Base-by-base conservation (phyloP, 1,284 basidiomycete genomes). In the Cystobasidium pallidum region DNA sequence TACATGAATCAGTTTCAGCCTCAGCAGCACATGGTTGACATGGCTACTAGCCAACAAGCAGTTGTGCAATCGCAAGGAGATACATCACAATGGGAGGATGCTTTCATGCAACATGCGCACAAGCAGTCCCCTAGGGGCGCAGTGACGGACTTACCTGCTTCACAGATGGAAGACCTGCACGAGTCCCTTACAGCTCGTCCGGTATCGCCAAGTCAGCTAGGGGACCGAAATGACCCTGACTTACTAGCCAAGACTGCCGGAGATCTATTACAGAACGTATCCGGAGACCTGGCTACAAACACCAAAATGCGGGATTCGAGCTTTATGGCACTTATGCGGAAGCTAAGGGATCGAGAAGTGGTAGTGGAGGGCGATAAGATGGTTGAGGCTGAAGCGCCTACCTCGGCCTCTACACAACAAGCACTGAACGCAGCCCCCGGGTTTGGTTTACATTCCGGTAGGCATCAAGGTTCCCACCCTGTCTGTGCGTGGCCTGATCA, bases 231-330 rank as follows among this genome's bases (percentile, higher is more conserved):
- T 45, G 74, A 75, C 0, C 74, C 75, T 17, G 82, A 82, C 59
- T 78, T 78, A 24, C 78, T 83, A 45, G 81, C 82, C 1, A 75
- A 77, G 47, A 81, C 81, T 1, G 81, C 82, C 11, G 81, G 80
- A 24, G 75, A 77, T 26, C 77, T 83, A 1, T 78, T 83, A 58
- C 74, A 78, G 3, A 79, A 80, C 8, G 80, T 83, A 13, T 77
- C 78, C 30, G 32, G 51, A 17, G 82, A 88, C 70, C 87, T 88
- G 73, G 84, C 86, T 34, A 75, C 78, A 75, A 94, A 91, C 78
- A 87, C 89, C 52, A 97, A 97, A 81, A 93, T 98, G 80, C 86
- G 88, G 79, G 87, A 94, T 63, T 94, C 92, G 80, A 85, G 88
- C 75, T 98, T 98, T 80, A 85, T 97, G 83, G 85, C 86, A 21